phyloP scores from a whole-genome alignment of 1,284 basidiomycete species.

The Rhodotorula glutinis region DNA sequence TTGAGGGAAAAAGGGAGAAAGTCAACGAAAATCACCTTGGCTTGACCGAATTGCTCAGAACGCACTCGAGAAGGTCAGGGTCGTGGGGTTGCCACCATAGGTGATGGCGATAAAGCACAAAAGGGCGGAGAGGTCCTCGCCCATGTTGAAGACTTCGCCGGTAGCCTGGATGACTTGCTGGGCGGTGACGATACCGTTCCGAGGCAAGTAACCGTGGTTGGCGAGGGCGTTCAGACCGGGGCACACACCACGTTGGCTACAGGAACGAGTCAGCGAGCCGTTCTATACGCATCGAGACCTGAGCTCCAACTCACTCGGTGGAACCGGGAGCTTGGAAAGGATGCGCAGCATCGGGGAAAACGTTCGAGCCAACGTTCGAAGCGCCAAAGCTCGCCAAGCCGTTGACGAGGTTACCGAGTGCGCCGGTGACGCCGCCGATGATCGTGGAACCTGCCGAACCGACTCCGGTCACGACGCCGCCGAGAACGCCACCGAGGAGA shows the following conservation, averaged over 20 bases:
- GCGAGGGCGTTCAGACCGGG: conserved; percentile 48
- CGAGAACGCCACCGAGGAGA: not conserved
- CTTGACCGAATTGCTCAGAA: no score
- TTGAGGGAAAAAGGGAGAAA: not conserved
- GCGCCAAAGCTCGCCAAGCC: not conserved
- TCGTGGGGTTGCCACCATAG: conserved; percentile 6
- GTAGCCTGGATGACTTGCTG: conserved; percentile 41
- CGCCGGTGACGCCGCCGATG: conserved; percentile 3
- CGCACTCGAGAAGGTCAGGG: conserved; percentile 4
- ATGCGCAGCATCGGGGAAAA: conserved; percentile 24
- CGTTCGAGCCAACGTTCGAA: not conserved
- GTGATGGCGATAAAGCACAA: conserved; percentile 2
- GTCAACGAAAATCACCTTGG: no score
- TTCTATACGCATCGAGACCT: no score
- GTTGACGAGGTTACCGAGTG: conserved; percentile 6
- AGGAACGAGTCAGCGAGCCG: not conserved
- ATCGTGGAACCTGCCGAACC: not conserved
- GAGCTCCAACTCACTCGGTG: conserved; percentile 35
- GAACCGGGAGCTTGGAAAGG: conserved; percentile 41
- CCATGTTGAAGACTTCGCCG: conserved; percentile 12
- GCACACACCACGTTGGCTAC: conserved; percentile 44
- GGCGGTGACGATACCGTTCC: conserved; percentile 45
- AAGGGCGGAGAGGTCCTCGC: conserved; percentile 5
- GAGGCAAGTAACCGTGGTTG: conserved; percentile 21
- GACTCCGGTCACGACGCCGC: not conserved